Evolutionary conservation across 2,329 filamentous ascomycete genomes (phyloP).

Genomic region (Bimuria novae-zelandiae): DNA sequence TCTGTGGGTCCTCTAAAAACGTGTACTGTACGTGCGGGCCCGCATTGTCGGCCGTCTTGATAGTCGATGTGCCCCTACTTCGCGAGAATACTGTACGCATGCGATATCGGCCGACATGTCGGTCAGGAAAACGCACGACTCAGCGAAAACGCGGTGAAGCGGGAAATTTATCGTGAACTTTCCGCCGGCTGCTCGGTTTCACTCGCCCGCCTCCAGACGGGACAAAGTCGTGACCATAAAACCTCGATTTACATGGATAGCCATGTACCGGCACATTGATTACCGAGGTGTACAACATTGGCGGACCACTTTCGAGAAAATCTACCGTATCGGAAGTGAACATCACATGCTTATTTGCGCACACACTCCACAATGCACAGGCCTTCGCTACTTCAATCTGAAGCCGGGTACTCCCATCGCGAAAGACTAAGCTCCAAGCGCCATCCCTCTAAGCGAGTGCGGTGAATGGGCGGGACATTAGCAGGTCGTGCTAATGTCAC

Average conservation of each 20-base stretch:
- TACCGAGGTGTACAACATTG: too few species aligned
- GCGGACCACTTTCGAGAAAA: too few species aligned
- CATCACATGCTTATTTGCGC: neutral
- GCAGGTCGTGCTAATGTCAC: neutral
- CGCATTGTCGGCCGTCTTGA: neutral
- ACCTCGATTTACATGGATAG: neutral
- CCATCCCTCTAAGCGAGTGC: neutral
- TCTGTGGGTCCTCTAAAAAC: neutral
- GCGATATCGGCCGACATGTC: slow-evolving; percentile 21
- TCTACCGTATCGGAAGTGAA: neutral
- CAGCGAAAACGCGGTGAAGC: slow-evolving; percentile 1
- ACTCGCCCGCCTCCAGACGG: neutral
- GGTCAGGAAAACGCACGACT: slow-evolving; percentile 5
- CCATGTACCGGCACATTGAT: slow-evolving; percentile 1
- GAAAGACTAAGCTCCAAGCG: neutral
- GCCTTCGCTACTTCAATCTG: neutral
- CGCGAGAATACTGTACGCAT: neutral
- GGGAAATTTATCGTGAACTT: slow-evolving; percentile 2
- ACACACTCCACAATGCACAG: neutral
- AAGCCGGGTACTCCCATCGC: neutral
- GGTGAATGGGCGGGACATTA: neutral
- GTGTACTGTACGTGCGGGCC: slow-evolving; percentile 1
- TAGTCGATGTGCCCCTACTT: slow-evolving; percentile 1
- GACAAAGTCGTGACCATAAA: neutral
- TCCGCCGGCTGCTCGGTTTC: slow-evolving; percentile 11